Evolutionary conservation across 2,329 filamentous ascomycete genomes (phyloP), one percentile per base, ranked within the genome.

Genomic region (Dothistroma septosporum): DNA sequence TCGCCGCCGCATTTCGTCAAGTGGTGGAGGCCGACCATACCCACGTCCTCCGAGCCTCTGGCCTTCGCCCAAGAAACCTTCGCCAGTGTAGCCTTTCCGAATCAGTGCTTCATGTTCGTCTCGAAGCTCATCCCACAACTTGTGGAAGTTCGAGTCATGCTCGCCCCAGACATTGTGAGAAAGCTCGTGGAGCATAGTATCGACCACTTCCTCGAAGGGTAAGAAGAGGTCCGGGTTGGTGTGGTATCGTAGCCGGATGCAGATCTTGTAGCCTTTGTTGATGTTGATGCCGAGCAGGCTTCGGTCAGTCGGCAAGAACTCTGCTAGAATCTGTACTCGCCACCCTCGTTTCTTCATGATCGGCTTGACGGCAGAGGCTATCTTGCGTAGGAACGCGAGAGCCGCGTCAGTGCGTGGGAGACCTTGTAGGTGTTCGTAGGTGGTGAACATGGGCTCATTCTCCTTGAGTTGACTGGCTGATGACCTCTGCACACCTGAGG

Each of bases 131-230:
- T 96, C 88, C 91, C 92, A 96, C 5, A 97, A 79, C 0, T 87
- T 87, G 67, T 96, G 86, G 71, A 97, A 97, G 37, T 88, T 83
- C 52, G 80, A 82, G 71, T 97, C 86, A 73, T 97, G 93, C 1
- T 90, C 90, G 0, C 91, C 91, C 74, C 88, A 86, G 11, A 91
- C 84, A 66, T 89, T 96, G 71, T 97, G 93, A n/a, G 86, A 87
- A 2, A 97, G 84, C 79, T 97, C 93, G 73, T 97, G 93, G 21
- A 97, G 85, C 86, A 97, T 89, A 0, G 93, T 97, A 74, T 97
- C 92, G 48, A 91, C 82, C 8, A 96, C 83, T 65, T 89, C 80
- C 71, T 97, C 91, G 60, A 92, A 77, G 0, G 89, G 87, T 21
- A 96, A 75, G 70, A 97, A 97, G 68, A 91, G 87, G 44, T 80